Evolutionary conservation across 345 rosid genomes (phyloP).

Genomic region (Raphanus raphanistrum): DNA sequence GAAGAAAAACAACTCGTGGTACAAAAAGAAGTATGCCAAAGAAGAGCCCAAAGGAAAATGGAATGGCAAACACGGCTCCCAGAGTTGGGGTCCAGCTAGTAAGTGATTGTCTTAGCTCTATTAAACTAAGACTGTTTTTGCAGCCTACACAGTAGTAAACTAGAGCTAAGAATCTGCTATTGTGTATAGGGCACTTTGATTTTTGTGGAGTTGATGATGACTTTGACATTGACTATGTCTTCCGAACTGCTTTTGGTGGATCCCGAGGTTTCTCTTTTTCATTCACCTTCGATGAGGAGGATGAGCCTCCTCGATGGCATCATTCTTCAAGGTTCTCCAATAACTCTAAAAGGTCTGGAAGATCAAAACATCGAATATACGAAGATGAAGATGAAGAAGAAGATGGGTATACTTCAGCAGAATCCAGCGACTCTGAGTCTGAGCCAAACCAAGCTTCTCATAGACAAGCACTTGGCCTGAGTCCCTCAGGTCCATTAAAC

Average conservation of each 20-base stretch:
- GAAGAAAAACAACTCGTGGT: conserved; percentile 57
- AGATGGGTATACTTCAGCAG: conserved; percentile 57
- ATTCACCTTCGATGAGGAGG: conserved; percentile 53
- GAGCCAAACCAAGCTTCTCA: conserved; percentile 52
- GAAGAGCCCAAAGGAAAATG: conserved; percentile 48
- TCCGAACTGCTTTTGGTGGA: conserved; percentile 69
- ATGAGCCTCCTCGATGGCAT: conserved; percentile 53
- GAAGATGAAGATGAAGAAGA: conserved; percentile 58
- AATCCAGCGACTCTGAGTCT: conserved; percentile 47
- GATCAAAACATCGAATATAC: conserved; percentile 43
- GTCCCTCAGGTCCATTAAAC: conserved; percentile 71
- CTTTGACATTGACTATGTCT: conserved; percentile 55
- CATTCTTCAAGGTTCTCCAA: conserved; percentile 42
- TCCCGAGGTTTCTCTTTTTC: conserved; percentile 50
- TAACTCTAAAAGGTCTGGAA: conserved; percentile 42
- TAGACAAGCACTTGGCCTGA: conserved; percentile 78
- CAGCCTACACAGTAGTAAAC: too few species aligned
- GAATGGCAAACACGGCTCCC: conserved; percentile 44
- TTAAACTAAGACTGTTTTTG: too few species aligned
- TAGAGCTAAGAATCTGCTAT: too few species aligned
- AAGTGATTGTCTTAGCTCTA: conserved; percentile 36
- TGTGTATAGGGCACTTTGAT: conserved; percentile 52
- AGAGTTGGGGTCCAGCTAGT: conserved; percentile 48
- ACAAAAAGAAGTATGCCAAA: conserved; percentile 48
- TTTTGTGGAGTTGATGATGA: conserved; percentile 66